Base-by-base conservation (phyloP, 192 early-diverging fungal genomes). In the Allomyces arbusculus region DNA sequence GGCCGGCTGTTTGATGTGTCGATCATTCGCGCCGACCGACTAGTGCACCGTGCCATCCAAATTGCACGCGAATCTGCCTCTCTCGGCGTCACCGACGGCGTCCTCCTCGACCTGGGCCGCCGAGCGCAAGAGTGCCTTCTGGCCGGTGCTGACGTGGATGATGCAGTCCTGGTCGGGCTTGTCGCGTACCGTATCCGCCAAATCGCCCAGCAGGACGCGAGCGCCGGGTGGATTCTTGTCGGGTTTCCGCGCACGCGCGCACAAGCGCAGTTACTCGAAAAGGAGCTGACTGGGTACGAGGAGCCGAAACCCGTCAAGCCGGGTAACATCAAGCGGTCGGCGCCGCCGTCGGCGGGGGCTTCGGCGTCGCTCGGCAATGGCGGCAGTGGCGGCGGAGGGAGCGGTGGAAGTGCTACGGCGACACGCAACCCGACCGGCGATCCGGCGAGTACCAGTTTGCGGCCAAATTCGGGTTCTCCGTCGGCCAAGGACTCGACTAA, bases 241-340 rank as follows among this genome's bases (percentile, higher is more conserved):
- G 79, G 83, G 62, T 84, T 84, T 67, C 82, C 82, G 23, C 43
- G 77, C 62, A 84, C 67, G 25, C 63, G 77, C 12, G 45, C 63
- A 6, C 82, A 84, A 65, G 80, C 82, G 0, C 77, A 77, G 64
- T 71, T 83, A 7, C 69, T 84, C 9, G 82, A 84, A 64, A 73
- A 71, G 64, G 82, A 84, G 65, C 70, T 84, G 9, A 75, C 80
- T 24, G 82, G 82, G 78, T 82, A 83, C 67, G 82, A 84, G 66
- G 82, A 84, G 62, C 81, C 81, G 8, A 84, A 84, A 64, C 80
- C 80, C 19, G 70, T 79, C 19, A 83, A 83, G 68, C 75, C 70
- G 50, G 77, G 80, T 10, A 74, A 79, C 63, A 70, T 80, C 2
- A 84, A 84, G 64, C 65, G 82, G 26, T 69, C 72, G 16, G 20